Evolutionary conservation across 345 rosid genomes (phyloP).

Genomic region (Triadica sebifera): DNA sequence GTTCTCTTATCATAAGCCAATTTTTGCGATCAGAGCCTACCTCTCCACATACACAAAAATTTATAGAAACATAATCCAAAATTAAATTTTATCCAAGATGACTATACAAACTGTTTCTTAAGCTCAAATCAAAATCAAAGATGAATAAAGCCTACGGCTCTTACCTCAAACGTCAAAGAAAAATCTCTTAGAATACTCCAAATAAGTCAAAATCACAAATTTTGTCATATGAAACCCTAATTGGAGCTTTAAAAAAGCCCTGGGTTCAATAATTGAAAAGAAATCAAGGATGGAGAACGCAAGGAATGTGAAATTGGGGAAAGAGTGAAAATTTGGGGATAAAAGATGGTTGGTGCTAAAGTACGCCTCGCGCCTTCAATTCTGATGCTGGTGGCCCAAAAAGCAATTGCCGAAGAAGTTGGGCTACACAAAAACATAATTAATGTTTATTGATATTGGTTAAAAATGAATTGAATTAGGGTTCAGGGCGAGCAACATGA

Average conservation of each 20-base stretch:
- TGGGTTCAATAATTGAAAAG: neutral
- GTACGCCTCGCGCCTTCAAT: constrained; percentile 10
- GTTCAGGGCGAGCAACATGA: no score
- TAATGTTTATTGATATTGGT: no score
- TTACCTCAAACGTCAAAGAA: constrained; percentile 25
- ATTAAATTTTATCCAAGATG: neutral
- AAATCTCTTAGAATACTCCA: neutral
- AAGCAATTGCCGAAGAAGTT: neutral
- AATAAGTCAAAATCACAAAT: constrained; percentile 3
- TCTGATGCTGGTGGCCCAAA: neutral
- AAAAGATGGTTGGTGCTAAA: constrained; percentile 2
- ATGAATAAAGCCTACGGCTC: neutral
- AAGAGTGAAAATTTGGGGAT: neutral
- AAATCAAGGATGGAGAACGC: neutral
- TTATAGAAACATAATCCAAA: neutral
- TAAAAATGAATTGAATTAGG: no score
- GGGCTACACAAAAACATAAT: neutral
- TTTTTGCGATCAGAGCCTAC: constrained; percentile 2
- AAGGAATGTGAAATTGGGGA: neutral
- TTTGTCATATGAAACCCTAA: neutral
- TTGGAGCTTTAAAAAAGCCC: neutral
- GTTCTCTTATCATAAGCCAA: neutral
- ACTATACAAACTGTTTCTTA: neutral
- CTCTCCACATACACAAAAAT: constrained; percentile 6
- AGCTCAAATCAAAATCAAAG: constrained; percentile 7